Conservation (phyloP, 1,284 basidiomycete genomes). For the Boletus smithii region DNA sequence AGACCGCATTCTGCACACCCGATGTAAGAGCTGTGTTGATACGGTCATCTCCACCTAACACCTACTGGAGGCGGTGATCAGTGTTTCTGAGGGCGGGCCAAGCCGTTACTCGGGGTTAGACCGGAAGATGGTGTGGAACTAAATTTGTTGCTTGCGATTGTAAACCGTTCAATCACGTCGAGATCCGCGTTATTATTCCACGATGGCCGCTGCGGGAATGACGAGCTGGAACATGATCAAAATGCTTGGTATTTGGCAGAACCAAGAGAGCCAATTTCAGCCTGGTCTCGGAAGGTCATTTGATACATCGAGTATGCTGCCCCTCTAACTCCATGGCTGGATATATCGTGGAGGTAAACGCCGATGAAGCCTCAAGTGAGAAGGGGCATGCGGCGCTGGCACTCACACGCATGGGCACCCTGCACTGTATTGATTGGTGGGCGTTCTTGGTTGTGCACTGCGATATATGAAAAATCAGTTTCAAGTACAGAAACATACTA, state of each 20-base stretch:
- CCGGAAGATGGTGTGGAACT: conserved; percentile 9
- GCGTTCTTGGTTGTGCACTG: not conserved
- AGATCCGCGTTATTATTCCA: not conserved
- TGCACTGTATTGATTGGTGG: too few species aligned
- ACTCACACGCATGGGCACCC: not conserved
- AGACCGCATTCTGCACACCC: conserved; percentile 2
- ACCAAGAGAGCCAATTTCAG: not conserved
- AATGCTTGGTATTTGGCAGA: not conserved
- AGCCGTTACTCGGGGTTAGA: conserved; percentile 24
- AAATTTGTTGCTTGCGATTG: not conserved
- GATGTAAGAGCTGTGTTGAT: not conserved
- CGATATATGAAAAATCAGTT: not conserved
- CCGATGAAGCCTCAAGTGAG: not conserved
- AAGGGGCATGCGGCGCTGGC: not conserved
- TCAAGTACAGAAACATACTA: not conserved
- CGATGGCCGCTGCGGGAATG: not conserved
- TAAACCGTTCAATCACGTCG: not conserved
- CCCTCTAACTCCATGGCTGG: conserved; percentile 19
- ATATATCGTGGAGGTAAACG: not conserved
- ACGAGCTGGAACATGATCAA: not conserved
- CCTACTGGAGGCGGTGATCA: not conserved
- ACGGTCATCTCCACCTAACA: conserved; percentile 3
- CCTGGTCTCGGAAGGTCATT: not conserved
- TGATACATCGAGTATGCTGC: not conserved
- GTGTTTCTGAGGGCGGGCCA: not conserved